A percentile compares a stretch with the other conserved stretches of the same genome.
These are phyloP conservation scores for Lactarius hengduanensis DNA, from an alignment of 768 basidiomycete species.

Conservation along the genomic window DNA sequence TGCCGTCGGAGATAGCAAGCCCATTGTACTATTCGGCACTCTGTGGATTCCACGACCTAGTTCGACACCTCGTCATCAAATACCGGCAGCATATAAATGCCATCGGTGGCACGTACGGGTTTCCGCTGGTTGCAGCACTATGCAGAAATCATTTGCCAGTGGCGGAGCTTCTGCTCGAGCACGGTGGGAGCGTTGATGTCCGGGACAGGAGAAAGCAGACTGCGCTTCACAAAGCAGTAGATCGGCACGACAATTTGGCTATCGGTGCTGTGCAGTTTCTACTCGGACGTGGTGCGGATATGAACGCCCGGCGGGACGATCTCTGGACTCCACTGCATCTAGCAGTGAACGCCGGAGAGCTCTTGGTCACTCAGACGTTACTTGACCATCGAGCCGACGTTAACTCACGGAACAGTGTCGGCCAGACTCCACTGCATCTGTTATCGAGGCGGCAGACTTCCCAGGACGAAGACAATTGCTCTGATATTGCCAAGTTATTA, in stretches of 20 bases:
- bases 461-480: background rate
- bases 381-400: no score
- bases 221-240: background rate
- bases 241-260: background rate
- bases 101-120: background rate
- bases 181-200: background rate
- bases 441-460: background rate
- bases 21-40: conserved; percentile 4
- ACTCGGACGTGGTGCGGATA: background rate
- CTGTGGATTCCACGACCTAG: conserved; percentile 4
- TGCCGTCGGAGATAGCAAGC: background rate
- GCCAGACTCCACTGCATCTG: background rate
- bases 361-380: no score
- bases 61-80: background rate
- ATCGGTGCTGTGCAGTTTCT: background rate
- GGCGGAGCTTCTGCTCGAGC: background rate
- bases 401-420: no score
- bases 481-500: background rate
- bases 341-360: no score
- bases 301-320: background rate
- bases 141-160: background rate
- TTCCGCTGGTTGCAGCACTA: conserved; percentile 10
- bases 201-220: background rate
- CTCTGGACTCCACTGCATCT: no score
- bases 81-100: background rate